These are phyloP conservation scores for Cnidoscolus chayamansa DNA, from an alignment of 441 rosid species.

Conservation along the genomic window DNA sequence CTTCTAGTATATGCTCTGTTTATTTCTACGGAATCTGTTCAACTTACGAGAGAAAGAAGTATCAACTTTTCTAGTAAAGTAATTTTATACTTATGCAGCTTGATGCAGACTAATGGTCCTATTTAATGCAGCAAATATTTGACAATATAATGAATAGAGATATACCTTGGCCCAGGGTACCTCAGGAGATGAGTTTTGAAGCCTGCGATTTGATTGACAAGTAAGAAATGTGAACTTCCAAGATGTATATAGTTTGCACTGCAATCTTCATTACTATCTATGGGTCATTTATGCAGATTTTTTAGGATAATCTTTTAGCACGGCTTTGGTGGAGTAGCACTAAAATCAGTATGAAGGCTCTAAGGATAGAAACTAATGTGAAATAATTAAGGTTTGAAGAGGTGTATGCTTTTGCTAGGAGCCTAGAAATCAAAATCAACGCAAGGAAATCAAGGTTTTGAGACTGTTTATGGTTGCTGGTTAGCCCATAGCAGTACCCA, in stretches of 20 bases:
- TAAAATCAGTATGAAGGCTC: not conserved
- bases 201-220: slow-evolving; percentile 80
- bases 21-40: not conserved
- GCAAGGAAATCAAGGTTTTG: not conserved
- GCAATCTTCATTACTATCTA: not conserved
- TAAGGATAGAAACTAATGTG: not conserved
- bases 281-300: not conserved
- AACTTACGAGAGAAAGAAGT: not conserved
- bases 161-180: slow-evolving; percentile 90
- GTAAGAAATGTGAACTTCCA: slow-evolving; percentile 45
- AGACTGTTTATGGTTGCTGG: not conserved
- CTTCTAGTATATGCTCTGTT: not conserved
- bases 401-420: not conserved
- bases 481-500: not conserved
- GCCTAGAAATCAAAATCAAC: not conserved
- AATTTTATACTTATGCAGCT: slow-evolving; percentile 11
- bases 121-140: slow-evolving; percentile 72
- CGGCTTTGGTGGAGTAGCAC: not conserved
- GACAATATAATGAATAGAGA: slow-evolving; percentile 95
- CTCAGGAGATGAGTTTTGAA: slow-evolving; percentile 74
- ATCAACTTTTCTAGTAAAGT: not conserved
- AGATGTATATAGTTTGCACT: not conserved
- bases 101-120: slow-evolving; percentile 12
- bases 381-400: not conserved
- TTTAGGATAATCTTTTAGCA: not conserved